A percentile compares a stretch with the other conserved stretches of the same genome.
Conservation (phyloP, 495 filamentous ascomycete genomes). For the Wilcoxina mikolae region DNA sequence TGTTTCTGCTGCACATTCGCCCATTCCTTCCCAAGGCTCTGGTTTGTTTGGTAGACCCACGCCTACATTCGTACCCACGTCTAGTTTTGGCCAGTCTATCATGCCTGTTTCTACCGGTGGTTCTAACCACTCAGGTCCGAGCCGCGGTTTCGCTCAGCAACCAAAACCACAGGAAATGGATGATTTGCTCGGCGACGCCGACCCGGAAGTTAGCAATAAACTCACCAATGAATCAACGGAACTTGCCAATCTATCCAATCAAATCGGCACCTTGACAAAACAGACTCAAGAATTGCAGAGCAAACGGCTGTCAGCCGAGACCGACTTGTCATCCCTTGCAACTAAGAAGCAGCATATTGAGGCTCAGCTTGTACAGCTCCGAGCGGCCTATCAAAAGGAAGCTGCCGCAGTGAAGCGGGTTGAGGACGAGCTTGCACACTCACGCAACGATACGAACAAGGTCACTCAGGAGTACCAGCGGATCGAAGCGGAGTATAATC, state of each 20-base stretch:
- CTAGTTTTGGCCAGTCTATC: conserved; percentile 73
- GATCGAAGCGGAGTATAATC: conserved; percentile 66
- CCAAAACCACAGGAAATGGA: conserved; percentile 44
- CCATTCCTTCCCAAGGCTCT: conserved; percentile 30
- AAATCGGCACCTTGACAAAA: conserved; percentile 73
- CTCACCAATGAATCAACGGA: conserved; percentile 79
- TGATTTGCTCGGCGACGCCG: conserved; percentile 86
- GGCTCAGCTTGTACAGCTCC: conserved; percentile 63
- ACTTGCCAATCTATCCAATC: conserved; percentile 91
- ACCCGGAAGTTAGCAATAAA: conserved; percentile 77
- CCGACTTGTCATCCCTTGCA: conserved; percentile 58
- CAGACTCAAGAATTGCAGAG: conserved; percentile 85
- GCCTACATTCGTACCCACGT: conserved; percentile 74
- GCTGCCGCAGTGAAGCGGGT: conserved; percentile 68
- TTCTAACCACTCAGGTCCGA: conserved; percentile 38
- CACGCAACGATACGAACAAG: conserved; percentile 67
- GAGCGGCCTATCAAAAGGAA: conserved; percentile 82
- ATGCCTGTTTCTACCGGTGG: conserved; percentile 64
- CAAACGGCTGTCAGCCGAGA: conserved; percentile 62
- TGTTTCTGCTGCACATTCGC: conserved; percentile 34
- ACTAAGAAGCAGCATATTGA: conserved; percentile 88
- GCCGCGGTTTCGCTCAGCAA: conserved; percentile 24
- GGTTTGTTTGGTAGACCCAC: conserved; percentile 51
- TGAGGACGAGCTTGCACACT: conserved; percentile 62
- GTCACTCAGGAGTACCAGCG: conserved; percentile 65